Evolutionary conservation across 495 filamentous ascomycete species (phyloP).

Genomic region (Elasticomyces elasticus): DNA sequence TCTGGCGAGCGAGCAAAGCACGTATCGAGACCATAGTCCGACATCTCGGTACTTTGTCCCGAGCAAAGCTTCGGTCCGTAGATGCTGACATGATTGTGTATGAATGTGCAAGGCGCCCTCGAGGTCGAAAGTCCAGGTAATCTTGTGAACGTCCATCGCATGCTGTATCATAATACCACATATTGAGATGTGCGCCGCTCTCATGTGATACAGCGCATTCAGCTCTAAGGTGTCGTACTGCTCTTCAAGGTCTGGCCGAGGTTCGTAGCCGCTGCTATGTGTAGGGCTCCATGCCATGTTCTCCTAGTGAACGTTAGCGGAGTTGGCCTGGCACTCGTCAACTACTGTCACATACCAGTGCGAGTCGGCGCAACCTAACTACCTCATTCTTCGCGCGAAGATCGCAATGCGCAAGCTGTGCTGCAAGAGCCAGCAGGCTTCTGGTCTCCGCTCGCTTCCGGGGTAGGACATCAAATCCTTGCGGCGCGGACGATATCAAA

Average conservation of each 20-base stretch:
- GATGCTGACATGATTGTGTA: constrained; percentile 4
- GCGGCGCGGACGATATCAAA: background rate
- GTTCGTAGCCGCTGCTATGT: background rate
- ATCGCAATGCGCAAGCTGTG: background rate
- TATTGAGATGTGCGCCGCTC: constrained; percentile 2
- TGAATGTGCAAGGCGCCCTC: background rate
- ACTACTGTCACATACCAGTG: no score
- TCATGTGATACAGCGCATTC: constrained; percentile 7
- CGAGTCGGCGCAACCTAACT: background rate
- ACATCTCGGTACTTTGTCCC: constrained; percentile 7
- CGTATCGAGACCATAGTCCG: constrained; percentile 6
- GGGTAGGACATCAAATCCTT: background rate
- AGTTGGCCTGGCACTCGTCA: no score
- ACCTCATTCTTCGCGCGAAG: background rate
- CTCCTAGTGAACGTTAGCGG: no score
- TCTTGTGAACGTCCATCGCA: constrained; percentile 1
- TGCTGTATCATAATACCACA: background rate
- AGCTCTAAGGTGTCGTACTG: constrained; percentile 1
- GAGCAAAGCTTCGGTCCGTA: background rate
- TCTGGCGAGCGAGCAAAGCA: constrained; percentile 3
- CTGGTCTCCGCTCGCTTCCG: background rate
- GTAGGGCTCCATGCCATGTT: constrained; percentile 14
- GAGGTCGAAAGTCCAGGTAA: background rate
- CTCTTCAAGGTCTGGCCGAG: background rate
- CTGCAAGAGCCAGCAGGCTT: constrained; percentile 4